Percentiles rank a stretch among this genome's conserved stretches.
phyloP scores from a whole-genome alignment of 768 basidiomycete species.

The Lactifluus piperatus region DNA sequence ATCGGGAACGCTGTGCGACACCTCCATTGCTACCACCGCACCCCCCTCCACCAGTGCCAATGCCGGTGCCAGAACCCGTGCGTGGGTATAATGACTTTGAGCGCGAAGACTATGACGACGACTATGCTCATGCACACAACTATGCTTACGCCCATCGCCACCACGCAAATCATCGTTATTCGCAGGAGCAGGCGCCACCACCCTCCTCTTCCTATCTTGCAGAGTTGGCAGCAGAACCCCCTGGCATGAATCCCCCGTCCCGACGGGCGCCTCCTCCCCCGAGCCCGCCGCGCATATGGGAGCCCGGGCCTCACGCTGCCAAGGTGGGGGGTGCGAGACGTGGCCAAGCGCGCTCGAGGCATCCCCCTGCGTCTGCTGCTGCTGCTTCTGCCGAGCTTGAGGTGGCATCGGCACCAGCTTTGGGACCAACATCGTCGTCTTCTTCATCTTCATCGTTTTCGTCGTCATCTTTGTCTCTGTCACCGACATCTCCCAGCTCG shows the following conservation, averaged over 20 bases:
- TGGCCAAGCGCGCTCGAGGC: background rate
- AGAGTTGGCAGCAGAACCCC: background rate
- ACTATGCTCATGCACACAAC: background rate
- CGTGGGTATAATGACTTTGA: constrained; percentile 2
- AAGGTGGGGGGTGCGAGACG: background rate
- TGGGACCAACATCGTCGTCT: background rate
- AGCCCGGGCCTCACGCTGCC: constrained; percentile 8
- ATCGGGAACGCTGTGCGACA: background rate
- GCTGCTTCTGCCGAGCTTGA: too few species aligned
- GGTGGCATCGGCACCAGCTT: background rate
- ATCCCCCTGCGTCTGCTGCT: background rate
- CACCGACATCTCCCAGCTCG: background rate
- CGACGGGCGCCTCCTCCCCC: background rate
- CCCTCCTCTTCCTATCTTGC: background rate
- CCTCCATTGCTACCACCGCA: background rate
- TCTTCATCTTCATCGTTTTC: background rate
- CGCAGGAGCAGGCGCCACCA: background rate
- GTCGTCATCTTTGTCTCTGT: background rate
- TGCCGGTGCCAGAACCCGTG: background rate
- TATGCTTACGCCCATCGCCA: background rate
- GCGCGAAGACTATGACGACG: background rate
- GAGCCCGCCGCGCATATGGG: constrained; percentile 9
- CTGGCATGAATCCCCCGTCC: background rate
- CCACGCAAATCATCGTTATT: background rate
- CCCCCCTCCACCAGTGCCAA: too few species aligned